phyloP scores from a whole-genome alignment of 495 filamentous ascomycete genomes.

The Trichoderma orchidacearum region DNA sequence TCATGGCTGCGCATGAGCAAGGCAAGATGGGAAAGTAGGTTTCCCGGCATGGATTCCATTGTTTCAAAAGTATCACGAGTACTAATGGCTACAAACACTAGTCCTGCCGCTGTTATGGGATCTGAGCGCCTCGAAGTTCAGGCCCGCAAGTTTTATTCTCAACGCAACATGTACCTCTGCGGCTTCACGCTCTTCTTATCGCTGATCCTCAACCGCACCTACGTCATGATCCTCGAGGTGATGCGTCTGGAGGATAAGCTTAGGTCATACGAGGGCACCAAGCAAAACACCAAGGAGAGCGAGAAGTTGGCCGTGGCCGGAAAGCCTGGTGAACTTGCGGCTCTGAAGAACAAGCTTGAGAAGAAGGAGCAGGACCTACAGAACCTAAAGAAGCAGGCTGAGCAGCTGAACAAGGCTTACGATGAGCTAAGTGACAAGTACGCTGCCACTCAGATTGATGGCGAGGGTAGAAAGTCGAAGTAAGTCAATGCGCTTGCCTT shows the following conservation, averaged over 20 bases:
- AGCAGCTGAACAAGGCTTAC: slow-evolving; percentile 69
- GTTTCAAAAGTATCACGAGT: too few relatives aligned
- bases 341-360: slow-evolving; percentile 55
- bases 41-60: slow-evolving; percentile 8
- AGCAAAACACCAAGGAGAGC: slow-evolving; percentile 59
- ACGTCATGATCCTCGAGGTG: slow-evolving; percentile 90
- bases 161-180: slow-evolving; percentile 99
- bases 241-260: slow-evolving; percentile 88
- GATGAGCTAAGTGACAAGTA: slow-evolving; percentile 70
- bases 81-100: slow-evolving; percentile 11
- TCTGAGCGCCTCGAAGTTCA: slow-evolving; percentile 95
- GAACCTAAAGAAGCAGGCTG: slow-evolving; percentile 73
- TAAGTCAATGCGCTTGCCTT: background rate
- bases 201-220: slow-evolving; percentile 96
- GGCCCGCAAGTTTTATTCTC: slow-evolving; percentile 98
- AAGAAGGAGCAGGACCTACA: slow-evolving; percentile 62
- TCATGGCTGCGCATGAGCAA: slow-evolving; percentile 43
- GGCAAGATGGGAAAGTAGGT: slow-evolving; percentile 5
- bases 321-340: slow-evolving; percentile 41
- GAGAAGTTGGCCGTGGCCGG: slow-evolving; percentile 62
- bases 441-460: slow-evolving; percentile 34
- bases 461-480: slow-evolving; percentile 46
- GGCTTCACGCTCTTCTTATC: slow-evolving; percentile 98
- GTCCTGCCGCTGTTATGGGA: slow-evolving; percentile 59
- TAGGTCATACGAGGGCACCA: slow-evolving; percentile 71